These are phyloP conservation scores for Hygrocybe coccinea DNA, from an alignment of 768 basidiomycete species.

Conservation along the genomic window DNA sequence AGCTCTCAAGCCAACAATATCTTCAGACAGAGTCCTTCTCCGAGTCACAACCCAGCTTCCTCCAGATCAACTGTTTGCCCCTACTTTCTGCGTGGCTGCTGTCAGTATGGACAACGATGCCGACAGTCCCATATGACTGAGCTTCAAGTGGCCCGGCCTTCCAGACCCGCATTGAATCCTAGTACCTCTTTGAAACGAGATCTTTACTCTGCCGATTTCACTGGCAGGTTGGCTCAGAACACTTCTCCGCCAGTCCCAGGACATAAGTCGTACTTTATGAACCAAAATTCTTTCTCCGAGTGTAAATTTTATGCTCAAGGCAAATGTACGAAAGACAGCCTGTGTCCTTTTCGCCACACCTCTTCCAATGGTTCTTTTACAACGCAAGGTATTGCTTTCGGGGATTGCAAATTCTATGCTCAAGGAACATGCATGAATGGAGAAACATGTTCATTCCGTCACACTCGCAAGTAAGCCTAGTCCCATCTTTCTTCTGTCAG, in stretches of 20 bases:
- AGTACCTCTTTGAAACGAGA: too few species aligned
- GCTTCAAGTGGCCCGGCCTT: not conserved
- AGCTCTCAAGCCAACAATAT: not conserved
- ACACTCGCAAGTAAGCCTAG: constrained; percentile 1
- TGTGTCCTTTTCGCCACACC: constrained; percentile 6
- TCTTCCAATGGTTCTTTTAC: not conserved
- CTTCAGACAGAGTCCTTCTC: too few species aligned
- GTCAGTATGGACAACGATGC: constrained; percentile 4
- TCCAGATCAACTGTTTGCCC: not conserved
- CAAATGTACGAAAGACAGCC: not conserved
- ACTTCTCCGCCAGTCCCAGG: not conserved
- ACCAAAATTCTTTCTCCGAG: constrained; percentile 32
- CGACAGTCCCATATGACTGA: too few species aligned
- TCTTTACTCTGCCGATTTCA: too few species aligned
- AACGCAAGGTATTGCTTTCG: not conserved
- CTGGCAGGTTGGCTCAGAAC: too few species aligned
- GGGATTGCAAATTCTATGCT: constrained; percentile 23
- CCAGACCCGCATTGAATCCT: too few species aligned
- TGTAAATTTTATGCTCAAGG: not conserved
- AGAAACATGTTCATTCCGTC: constrained; percentile 21
- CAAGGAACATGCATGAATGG: constrained; percentile 27
- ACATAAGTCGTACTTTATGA: constrained; percentile 26
- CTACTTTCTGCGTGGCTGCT: constrained; percentile 2
- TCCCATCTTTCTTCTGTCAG: too few species aligned
- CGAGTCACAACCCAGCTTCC: too few species aligned